Evolutionary conservation across 1,284 basidiomycete genomes (phyloP).

Genomic region (Flammula alnicola): DNA sequence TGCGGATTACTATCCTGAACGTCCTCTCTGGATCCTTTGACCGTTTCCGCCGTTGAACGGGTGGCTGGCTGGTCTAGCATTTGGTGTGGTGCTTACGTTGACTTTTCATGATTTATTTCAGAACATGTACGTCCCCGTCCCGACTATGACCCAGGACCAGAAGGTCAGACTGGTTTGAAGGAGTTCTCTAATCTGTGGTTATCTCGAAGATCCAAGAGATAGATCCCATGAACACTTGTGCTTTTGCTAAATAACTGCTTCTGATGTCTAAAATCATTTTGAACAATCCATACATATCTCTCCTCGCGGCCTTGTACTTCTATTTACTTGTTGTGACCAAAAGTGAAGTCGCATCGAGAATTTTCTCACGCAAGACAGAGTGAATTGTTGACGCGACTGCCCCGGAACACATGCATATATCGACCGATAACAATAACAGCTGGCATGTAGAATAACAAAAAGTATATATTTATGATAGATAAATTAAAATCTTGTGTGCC

Average conservation of each 20-base stretch:
- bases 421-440: not conserved
- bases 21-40: slow-evolving; percentile 40
- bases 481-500: slow-evolving; percentile 14
- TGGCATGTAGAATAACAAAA: not conserved
- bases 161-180: slow-evolving; percentile 38
- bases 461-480: not conserved
- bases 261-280: not conserved
- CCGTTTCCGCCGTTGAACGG: slow-evolving; percentile 11
- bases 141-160: slow-evolving; percentile 26
- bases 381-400: no score
- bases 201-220: no score
- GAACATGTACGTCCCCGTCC: slow-evolving; percentile 28
- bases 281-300: no score
- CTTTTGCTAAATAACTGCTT: not conserved
- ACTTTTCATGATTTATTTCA: slow-evolving; percentile 28
- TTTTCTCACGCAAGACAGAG: not conserved
- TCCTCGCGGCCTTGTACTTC: no score
- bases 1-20: slow-evolving; percentile 34
- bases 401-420: not conserved
- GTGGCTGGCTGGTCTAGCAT: slow-evolving; percentile 8
- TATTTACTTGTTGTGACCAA: not conserved
- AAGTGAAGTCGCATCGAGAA: not conserved
- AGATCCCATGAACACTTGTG: no score
- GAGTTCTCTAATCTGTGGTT: no score
- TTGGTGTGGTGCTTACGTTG: slow-evolving; percentile 13